These are phyloP conservation scores for Kodamaea ohmeri DNA, from an alignment of 1,139 yeast genomes.

Conservation along the genomic window DNA sequence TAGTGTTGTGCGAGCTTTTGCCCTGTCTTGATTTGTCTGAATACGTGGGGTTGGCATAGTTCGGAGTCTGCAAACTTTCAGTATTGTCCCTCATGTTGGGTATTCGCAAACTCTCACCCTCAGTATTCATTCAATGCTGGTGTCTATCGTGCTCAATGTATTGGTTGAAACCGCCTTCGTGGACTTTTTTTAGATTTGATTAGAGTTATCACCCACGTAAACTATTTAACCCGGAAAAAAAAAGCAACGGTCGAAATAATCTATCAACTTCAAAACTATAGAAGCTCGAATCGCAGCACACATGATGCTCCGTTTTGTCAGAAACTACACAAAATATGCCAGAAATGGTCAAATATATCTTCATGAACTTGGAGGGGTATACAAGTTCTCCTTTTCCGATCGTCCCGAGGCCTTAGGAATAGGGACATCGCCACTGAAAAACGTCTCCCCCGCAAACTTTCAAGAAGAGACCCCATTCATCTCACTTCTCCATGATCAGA, in stretches of 20 bases:
- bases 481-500: constrained; percentile 25
- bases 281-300: too few species aligned
- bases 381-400: constrained; percentile 30
- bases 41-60: too few species aligned
- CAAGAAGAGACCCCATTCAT: constrained; percentile 28
- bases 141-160: too few species aligned
- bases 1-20: not conserved
- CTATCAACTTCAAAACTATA: too few species aligned
- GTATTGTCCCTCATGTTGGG: not conserved
- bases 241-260: not conserved
- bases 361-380: constrained; percentile 16
- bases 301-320: constrained; percentile 3
- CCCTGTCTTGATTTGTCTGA: too few species aligned
- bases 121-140: not conserved
- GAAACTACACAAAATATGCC: constrained; percentile 16
- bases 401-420: constrained; percentile 33
- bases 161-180: too few species aligned
- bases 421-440: constrained; percentile 21
- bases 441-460: constrained; percentile 27
- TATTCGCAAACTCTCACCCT: not conserved
- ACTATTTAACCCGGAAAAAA: too few species aligned
- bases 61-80: too few species aligned
- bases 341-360: constrained; percentile 28
- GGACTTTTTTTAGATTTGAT: too few species aligned
- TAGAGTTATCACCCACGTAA: too few species aligned